Evolutionary conservation across 176 grass and related monocot genomes (phyloP), one percentile per base, ranked within the genome.

Genomic region (Avena eriantha): DNA sequence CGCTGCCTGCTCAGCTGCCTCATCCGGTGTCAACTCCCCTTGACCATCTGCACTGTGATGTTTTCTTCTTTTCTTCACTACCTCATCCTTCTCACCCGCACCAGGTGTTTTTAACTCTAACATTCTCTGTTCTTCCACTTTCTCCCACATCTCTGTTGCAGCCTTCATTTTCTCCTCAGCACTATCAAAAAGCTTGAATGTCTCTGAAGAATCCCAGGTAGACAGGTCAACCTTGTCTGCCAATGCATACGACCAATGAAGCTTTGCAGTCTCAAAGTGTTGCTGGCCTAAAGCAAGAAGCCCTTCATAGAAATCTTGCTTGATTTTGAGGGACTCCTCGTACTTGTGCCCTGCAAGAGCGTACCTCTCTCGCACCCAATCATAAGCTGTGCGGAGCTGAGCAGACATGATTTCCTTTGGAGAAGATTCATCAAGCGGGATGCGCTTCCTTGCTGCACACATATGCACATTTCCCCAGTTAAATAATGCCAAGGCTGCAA

Each of bases 381-480:
- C 90, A 85, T 96, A 98, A 79, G 97, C 97, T 16, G 71, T 91
- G n/a, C 71, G 71, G 24, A 98, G 93, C 72, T 98, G 97, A 58
- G 88, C 67, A 23, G 84, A 61, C 88, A 96, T 84, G 72, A 87
- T 87, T 78, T 94, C 89, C 83, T 95, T 90, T 16, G 97, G 76
- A 86, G 94, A 81, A 80, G 92, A 91, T 88, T 94, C 97, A 26
- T 98, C 97, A 15, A 98, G 90, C 78, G 97, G 94, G 22, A 98
- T 98, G 83, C 87, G 90, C 76, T 98, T 98, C 76, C 97, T 88
- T 61, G 97, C 97, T 86, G 94, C 92, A 54, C 97, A 98, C 97
- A 98, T 98, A 73, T 98, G 90, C 39, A 98, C 97, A 88, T 98
- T 98, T 71, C 97, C 97, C 97, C 97, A 98, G 21, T 98, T 96